Conservation (phyloP, 345 rosid species). For the Populus alba region DNA sequence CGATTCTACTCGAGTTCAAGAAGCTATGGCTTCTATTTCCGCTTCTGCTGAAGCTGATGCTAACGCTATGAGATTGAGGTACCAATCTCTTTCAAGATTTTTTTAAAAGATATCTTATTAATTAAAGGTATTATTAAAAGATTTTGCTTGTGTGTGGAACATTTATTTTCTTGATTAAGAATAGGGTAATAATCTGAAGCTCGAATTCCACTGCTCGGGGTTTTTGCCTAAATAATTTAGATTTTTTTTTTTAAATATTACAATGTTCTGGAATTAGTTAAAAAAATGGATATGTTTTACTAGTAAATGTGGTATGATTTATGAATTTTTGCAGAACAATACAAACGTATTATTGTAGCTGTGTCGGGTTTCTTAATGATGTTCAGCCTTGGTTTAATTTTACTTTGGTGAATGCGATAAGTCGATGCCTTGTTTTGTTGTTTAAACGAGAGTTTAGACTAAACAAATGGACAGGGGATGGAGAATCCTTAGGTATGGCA, state of each 20-base stretch:
- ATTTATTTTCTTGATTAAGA: not conserved
- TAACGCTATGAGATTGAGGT: conserved; percentile 90
- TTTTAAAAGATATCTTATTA: not conserved
- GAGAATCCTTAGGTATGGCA: not conserved
- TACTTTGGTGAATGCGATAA: not conserved
- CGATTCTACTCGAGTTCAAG: conserved; percentile 87
- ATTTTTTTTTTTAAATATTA: too few species aligned
- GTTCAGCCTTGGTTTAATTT: not conserved
- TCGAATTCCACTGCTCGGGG: not conserved
- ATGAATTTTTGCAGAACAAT: not conserved
- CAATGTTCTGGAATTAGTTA: not conserved
- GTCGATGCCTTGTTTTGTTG: not conserved
- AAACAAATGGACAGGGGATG: not conserved
- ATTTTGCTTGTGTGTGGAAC: not conserved
- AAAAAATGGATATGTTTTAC: not conserved
- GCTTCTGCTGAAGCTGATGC: conserved; percentile 79
- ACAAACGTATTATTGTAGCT: not conserved
- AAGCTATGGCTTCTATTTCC: conserved; percentile 98
- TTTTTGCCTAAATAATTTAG: not conserved
- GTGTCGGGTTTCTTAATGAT: not conserved
- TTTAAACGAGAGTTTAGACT: not conserved
- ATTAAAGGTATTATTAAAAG: not conserved
- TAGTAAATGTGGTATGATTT: not conserved
- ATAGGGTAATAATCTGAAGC: not conserved
- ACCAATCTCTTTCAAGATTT: not conserved